A percentile compares a stretch with the other conserved stretches of the same genome.
phyloP scores from a whole-genome alignment of 768 basidiomycete genomes.

The Psilocybe cyanescens region DNA sequence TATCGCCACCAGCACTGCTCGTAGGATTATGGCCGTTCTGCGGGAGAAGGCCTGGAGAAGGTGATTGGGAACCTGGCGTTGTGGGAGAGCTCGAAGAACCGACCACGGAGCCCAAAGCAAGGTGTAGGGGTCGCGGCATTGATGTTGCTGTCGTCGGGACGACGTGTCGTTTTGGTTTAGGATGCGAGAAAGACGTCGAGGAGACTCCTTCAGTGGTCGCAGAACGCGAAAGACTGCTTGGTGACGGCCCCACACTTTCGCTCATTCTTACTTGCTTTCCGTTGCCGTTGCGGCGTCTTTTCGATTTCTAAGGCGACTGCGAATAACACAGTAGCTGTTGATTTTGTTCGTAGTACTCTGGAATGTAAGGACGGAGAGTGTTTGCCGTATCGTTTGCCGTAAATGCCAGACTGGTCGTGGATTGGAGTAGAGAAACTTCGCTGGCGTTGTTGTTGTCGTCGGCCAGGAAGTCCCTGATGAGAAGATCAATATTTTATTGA shows the following conservation, averaged over 20 bases:
- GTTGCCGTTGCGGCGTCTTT: not conserved
- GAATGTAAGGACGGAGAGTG: not conserved
- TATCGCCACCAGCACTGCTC: not conserved
- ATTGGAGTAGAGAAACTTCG: not conserved
- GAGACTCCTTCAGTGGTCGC: slow-evolving; percentile 1
- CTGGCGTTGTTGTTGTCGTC: not conserved
- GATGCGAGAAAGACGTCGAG: not conserved
- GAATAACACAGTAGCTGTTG: not conserved
- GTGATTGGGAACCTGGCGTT: slow-evolving; percentile 11
- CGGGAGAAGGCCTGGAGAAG: slow-evolving; percentile 5
- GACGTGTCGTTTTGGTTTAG: slow-evolving; percentile 11
- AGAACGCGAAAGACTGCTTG: not conserved
- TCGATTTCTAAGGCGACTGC: not conserved
- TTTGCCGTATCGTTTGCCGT: not conserved
- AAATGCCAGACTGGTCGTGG: not conserved
- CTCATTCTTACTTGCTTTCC: not conserved
- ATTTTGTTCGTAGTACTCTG: not conserved
- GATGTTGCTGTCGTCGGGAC: slow-evolving; percentile 8
- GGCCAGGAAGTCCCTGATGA: not conserved
- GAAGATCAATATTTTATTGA: not conserved
- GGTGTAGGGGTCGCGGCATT: slow-evolving; percentile 53
- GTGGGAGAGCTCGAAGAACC: slow-evolving; percentile 21
- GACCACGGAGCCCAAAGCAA: slow-evolving; percentile 38
- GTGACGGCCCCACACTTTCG: slow-evolving; percentile 10
- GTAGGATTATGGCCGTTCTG: not conserved